Evolutionary conservation across 2,329 filamentous ascomycete genomes (phyloP), one percentile per base, ranked within the genome.

Genomic region (Fusarium coffeatum): DNA sequence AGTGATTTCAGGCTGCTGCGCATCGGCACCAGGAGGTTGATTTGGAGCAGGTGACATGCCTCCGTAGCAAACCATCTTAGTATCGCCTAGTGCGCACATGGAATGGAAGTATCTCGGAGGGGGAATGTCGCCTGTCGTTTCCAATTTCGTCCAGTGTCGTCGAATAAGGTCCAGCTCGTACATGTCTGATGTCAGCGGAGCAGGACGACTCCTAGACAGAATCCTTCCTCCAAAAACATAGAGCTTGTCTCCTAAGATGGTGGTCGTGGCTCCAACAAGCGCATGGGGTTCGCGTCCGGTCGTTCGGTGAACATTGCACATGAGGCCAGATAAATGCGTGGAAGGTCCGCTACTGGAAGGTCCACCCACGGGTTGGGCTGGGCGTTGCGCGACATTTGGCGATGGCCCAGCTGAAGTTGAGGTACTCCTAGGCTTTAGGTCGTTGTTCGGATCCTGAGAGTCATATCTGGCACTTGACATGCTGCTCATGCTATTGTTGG

Each of bases 51-150:
- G 94, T 12, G 95, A 98, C 96, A 99, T 99, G 73, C 96, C 96
- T 61, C 96, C 96, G 80, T 98, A 99, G 80, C 95, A 98, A 6
- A 99, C 95, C 79, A 99, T 86, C 80, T 98, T 99, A 5, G 93
- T 95, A 78, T 98, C 96, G 23, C 96, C 96, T 4, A 99, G 83
- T 2, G 93, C 88, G 78, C 96, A 99, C 79, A 98, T 92, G 69
- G 94, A 98, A 83, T 99, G 96, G 72, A 99, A 99, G 79, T 99
- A 99, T 66, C 96, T 89, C 11, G 96, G 93, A 3, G 94, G 92
- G 2, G 96, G 96, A 40, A 97, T 84, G 74, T 98, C 94, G 46
- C 96, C 96, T 28, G 85, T 87, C 0, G 93, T 90, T 55, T 97
- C 93, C 25, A 98, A 79, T 78, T 94, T 98, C 15, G 91, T 93